Percentiles rank a stretch among this genome's conserved stretches.
Evolutionary conservation across 257 asterid species (phyloP).

Genomic region (Primulina eburnea): DNA sequence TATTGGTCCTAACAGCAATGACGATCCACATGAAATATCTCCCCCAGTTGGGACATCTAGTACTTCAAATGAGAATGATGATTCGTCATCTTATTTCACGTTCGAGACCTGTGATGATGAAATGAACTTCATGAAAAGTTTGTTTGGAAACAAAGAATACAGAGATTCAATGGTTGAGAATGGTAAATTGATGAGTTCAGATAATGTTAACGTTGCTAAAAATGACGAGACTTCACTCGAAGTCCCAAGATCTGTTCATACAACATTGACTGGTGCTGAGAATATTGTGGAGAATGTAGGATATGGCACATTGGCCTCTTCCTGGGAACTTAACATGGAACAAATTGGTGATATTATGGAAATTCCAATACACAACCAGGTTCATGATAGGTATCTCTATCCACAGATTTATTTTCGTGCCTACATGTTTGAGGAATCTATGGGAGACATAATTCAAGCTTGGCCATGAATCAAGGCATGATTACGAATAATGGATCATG

Average conservation of each 20-base stretch:
- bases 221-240: not conserved
- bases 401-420: slow-evolving; percentile 29
- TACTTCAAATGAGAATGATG: slow-evolving; percentile 19
- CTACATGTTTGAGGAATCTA: slow-evolving; percentile 24
- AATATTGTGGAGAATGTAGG: not conserved
- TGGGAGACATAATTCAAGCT: slow-evolving; percentile 11
- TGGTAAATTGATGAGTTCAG: not conserved
- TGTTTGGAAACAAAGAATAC: slow-evolving; percentile 33
- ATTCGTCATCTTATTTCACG: slow-evolving; percentile 32
- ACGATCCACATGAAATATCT: not conserved
- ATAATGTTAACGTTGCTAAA: not conserved
- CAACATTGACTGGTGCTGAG: not conserved
- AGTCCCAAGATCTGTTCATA: not conserved
- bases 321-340: slow-evolving; percentile 5
- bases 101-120: slow-evolving; percentile 49
- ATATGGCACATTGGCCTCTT: not conserved
- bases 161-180: not conserved
- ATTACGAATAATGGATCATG: slow-evolving; percentile 21
- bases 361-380: slow-evolving; percentile 3
- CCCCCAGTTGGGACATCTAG: slow-evolving; percentile 2
- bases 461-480: slow-evolving; percentile 18
- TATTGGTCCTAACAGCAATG: not conserved
- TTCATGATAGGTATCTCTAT: not conserved
- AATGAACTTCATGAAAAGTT: slow-evolving; percentile 44
- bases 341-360: not conserved